Evolutionary conservation across 2,329 filamentous ascomycete genomes (phyloP).

Genomic region (Claviceps paspali): DNA sequence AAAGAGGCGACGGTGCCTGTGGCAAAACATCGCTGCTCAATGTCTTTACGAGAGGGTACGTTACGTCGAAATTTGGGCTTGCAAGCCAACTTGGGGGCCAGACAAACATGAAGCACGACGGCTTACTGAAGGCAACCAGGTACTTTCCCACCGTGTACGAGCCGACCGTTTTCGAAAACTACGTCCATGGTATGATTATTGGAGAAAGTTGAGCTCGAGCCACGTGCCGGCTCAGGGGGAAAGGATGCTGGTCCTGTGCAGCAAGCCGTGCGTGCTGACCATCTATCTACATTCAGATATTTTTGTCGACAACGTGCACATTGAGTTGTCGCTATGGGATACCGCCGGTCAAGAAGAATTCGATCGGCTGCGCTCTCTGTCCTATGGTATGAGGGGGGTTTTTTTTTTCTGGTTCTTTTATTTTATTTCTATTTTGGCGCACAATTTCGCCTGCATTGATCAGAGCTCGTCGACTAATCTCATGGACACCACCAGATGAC

Average conservation of each 20-base stretch:
- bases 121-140: slow-evolving; percentile 26
- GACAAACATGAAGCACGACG: too few relatives aligned
- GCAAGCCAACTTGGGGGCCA: too few relatives aligned
- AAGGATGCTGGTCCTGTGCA: neutral
- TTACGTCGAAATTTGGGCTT: too few relatives aligned
- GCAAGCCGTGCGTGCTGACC: neutral
- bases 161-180: slow-evolving; percentile 97
- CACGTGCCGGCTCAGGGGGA: neutral
- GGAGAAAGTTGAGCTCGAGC: neutral
- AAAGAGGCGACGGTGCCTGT: slow-evolving; percentile 83
- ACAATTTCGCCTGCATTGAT: neutral
- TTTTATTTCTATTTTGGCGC: neutral
- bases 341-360: slow-evolving; percentile 99
- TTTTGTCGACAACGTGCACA: slow-evolving; percentile 93
- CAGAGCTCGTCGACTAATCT: slow-evolving; percentile 6
- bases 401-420: too few relatives aligned
- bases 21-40: slow-evolving; percentile 96
- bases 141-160: slow-evolving; percentile 98
- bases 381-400: slow-evolving; percentile 64
- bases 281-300: slow-evolving; percentile 48
- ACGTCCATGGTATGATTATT: slow-evolving; percentile 69
- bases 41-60: slow-evolving; percentile 93
- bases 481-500: slow-evolving; percentile 40
- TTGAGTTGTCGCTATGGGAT: slow-evolving; percentile 96
- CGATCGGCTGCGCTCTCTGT: slow-evolving; percentile 84